These are phyloP conservation scores for Phlebopus sp. DNA, from an alignment of 1,284 basidiomycete genomes.

Conservation along the genomic window DNA sequence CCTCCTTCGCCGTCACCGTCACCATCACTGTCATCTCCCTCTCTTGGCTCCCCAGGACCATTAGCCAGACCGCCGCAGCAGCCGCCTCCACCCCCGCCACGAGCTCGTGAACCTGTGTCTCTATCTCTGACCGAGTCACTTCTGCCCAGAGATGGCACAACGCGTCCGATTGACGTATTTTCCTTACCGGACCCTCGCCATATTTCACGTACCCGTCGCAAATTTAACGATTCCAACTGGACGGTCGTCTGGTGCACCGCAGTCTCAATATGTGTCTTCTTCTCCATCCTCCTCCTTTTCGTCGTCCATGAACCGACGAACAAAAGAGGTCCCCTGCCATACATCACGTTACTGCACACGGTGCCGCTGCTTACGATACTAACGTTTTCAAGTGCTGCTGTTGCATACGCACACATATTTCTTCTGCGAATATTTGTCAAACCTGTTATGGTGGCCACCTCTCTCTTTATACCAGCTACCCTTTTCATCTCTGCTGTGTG, in stretches of 20 bases:
- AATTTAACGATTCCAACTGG: conserved; percentile 70
- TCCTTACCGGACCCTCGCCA: conserved; percentile 71
- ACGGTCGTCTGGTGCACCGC: conserved; percentile 64
- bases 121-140: conserved; percentile 70
- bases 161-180: conserved; percentile 64
- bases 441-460: conserved; percentile 79
- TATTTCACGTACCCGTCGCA: conserved; percentile 55
- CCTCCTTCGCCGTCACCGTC: conserved; percentile 48
- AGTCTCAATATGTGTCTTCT: conserved; percentile 57
- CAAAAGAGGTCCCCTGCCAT: conserved; percentile 50
- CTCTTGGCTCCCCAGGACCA: conserved; percentile 45
- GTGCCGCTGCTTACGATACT: conserved; percentile 82
- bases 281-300: conserved; percentile 63
- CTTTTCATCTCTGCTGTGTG: conserved; percentile 81
- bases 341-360: conserved; percentile 76
- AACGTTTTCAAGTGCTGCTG: conserved; percentile 66
- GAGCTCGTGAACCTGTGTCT: conserved; percentile 42
- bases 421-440: conserved; percentile 77
- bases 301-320: conserved; percentile 40
- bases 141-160: conserved; percentile 62
- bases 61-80: conserved; percentile 20
- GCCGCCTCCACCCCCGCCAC: conserved; percentile 34
- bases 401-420: conserved; percentile 76
- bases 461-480: conserved; percentile 76
- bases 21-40: conserved; percentile 47